Evolutionary conservation across 2,329 filamentous ascomycete species (phyloP).

Genomic region (Lecanicillium sp.): DNA sequence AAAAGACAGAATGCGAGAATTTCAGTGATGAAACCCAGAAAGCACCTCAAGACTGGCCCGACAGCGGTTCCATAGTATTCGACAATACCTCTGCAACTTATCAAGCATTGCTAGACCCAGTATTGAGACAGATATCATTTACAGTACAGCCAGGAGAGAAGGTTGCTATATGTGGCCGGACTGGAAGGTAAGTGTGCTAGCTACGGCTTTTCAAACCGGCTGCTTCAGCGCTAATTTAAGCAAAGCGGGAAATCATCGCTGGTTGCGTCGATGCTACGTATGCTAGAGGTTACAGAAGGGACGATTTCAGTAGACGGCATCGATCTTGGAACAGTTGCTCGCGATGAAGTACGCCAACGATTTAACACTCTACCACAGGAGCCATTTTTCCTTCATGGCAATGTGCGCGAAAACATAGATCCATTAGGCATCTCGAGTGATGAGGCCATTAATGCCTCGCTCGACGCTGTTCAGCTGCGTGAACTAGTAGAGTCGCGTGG

Average conservation of each 20-base stretch:
- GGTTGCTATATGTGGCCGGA: constrained; percentile 35
- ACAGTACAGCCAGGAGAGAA: constrained; percentile 22
- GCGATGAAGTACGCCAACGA: constrained; percentile 15
- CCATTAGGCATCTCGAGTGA: constrained; percentile 28
- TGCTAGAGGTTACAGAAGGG: constrained; percentile 33
- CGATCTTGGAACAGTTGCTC: constrained; percentile 19
- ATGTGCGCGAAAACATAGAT: constrained; percentile 40
- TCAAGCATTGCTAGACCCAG: constrained; percentile 12
- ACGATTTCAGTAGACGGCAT: constrained; percentile 36
- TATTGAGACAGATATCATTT: constrained; percentile 21
- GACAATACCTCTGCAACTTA: constrained; percentile 22
- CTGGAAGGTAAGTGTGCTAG: constrained; percentile 20
- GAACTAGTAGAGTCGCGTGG: constrained; percentile 27
- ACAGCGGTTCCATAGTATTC: constrained; percentile 16
- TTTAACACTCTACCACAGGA: constrained; percentile 43
- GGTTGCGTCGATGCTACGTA: constrained; percentile 34
- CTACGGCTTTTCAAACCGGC: not conserved
- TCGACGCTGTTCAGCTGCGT: constrained; percentile 36
- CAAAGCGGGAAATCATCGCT: constrained; percentile 26
- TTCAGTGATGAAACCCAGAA: constrained; percentile 10
- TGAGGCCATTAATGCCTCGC: constrained; percentile 30
- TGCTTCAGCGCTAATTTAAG: constrained; percentile 12
- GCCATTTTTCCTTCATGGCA: constrained; percentile 38
- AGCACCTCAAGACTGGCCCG: constrained; percentile 17
- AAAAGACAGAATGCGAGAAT: constrained; percentile 15